These are phyloP conservation scores for barley (Hordeum vulgare) DNA, from an alignment of 176 grass and related monocot species.

Conservation along the genomic window MorexV3_pseudomolecules_assembly NC_058523.1:112462455-112462954, in stretches of 20 bases:
- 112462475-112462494: constrained; percentile 28
- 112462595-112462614: background rate
- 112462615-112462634: background rate
- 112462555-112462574: background rate
- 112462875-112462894: constrained; percentile 42
- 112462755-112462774: background rate
- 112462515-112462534: constrained; percentile 19
- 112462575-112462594: background rate
- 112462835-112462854: background rate
- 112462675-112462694: constrained; percentile 34
- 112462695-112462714: constrained; percentile 7
- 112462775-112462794: background rate
- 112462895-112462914: constrained; percentile 23
- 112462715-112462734: background rate
- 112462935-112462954: constrained; percentile 12
- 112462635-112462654: constrained; percentile 24
- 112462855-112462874: background rate
- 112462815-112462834: background rate
- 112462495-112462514: constrained; percentile 7
- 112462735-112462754: background rate
- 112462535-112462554: constrained; percentile 51
- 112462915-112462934: constrained; percentile 39
- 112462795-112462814: background rate
- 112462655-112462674: constrained; percentile 21
- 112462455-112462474: constrained; percentile 2